Base-by-base conservation (phyloP, 1,284 basidiomycete genomes). In the Waitea zeae region DNA sequence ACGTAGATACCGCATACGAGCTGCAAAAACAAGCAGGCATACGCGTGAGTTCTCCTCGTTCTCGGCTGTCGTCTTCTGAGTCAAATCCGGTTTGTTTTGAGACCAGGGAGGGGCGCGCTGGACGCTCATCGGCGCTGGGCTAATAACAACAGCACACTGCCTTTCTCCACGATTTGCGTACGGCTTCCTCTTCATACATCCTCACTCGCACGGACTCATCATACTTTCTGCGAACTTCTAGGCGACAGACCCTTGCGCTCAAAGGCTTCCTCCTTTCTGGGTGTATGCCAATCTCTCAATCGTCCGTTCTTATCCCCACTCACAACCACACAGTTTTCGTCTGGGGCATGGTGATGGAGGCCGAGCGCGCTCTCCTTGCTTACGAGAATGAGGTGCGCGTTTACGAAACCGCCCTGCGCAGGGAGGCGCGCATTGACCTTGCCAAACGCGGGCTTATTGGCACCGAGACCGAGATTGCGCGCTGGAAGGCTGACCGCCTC, bases 111-210 rank as follows among this genome's bases (percentile, higher is more conserved):
- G 68, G 35, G 51, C 62, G 26, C 58, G 56, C 44, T 65, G 58
- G 46, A 66, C 64, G 3, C 47, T 56, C 9, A 49, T 77, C 37
- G 81, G 82, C 2, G 43, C 72, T 12, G 67, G 77, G 18, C 53
- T 71, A 19, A 63, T 70, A 19, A 63, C 72, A 17, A 50, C 86
- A 31, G 73, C 61, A n/a, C 81, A 89, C 49, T 65, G 70, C 47
- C 59, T 67, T 22, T 87, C 74, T 72, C 83, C 83, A n/a, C 42
- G 61, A 13, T 88, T 89, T 52, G 62, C 76, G 80, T 82, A 47
- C 46, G 56, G 30, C 33, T 34, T 14, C 36, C 20, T 22, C 22
- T 34, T 30, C 29, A 15, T 11, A 37, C 27, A n/a, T n/a, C 20
- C 18, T 20, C 5, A 41, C 15, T n/a, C 17, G 4, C 19, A 12